phyloP scores from a whole-genome alignment of 129 eudicot species.

The Saussurea involucrata region DNA sequence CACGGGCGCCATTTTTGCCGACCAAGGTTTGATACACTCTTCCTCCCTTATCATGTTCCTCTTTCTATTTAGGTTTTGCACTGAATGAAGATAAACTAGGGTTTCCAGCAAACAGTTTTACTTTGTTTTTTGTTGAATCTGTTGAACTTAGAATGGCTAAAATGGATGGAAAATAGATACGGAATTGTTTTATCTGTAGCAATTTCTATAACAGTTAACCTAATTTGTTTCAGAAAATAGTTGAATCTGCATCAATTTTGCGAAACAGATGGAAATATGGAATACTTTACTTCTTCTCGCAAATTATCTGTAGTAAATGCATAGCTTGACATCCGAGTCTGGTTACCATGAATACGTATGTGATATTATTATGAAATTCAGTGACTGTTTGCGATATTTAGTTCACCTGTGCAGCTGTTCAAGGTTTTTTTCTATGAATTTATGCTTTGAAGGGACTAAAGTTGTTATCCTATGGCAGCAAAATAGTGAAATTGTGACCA shows the following conservation, averaged over 20 bases:
- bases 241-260: neutral
- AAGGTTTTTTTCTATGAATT: neutral
- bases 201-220: neutral
- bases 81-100: neutral
- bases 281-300: neutral
- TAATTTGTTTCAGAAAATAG: neutral
- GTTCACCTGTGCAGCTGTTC: neutral
- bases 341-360: neutral
- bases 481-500: no score
- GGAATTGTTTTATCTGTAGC: neutral
- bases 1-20: conserved; percentile 2
- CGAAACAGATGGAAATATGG: neutral
- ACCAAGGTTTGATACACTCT: conserved; percentile 17
- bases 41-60: neutral
- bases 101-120: neutral
- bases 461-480: no score
- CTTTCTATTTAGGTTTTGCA: neutral
- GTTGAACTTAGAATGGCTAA: neutral
- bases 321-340: neutral
- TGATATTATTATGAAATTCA: neutral
- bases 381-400: neutral
- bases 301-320: neutral
- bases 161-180: neutral
- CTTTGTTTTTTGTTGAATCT: neutral
- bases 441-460: neutral